These are phyloP conservation scores for Globisporangium parvum DNA, from an alignment of 352 stramenopile species.

Conservation along the genomic window DNA sequence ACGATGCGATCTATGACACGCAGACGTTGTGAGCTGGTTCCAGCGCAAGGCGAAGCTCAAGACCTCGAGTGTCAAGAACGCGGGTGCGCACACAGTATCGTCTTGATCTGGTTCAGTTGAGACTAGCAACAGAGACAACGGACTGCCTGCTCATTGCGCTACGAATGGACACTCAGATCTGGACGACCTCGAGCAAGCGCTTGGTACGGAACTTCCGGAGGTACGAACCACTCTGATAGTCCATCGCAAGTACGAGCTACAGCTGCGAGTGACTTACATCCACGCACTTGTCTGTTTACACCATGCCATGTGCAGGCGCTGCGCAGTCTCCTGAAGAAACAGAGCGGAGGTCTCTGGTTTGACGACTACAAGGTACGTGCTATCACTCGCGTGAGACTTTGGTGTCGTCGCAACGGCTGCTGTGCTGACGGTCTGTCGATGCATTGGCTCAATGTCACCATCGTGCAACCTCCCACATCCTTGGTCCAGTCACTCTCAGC, in stretches of 20 bases:
- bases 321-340: conserved; percentile 58
- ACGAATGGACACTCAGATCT: conserved; percentile 32
- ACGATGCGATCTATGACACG: neutral
- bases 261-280: neutral
- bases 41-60: conserved; percentile 68
- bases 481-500: conserved; percentile 40
- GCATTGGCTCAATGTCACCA: too few relatives aligned
- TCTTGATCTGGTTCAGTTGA: neutral
- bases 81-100: conserved; percentile 21
- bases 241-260: neutral
- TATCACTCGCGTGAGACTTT: too few relatives aligned
- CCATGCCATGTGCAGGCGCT: conserved; percentile 27
- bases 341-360: conserved; percentile 80
- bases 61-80: conserved; percentile 31
- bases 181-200: conserved; percentile 60
- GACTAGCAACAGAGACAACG: too few relatives aligned
- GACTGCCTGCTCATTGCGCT: neutral
- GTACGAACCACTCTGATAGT: conserved; percentile 15
- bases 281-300: neutral
- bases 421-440: neutral
- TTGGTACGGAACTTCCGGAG: conserved; percentile 54
- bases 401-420: neutral
- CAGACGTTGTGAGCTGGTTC: conserved; percentile 85
- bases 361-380: conserved; percentile 64
- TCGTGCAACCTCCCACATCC: too few relatives aligned